Percentiles rank a stretch among this genome's conserved stretches.
These are phyloP conservation scores for Prinsepia uniflora DNA, from an alignment of 306 rosid species.

Conservation along the genomic window DNA sequence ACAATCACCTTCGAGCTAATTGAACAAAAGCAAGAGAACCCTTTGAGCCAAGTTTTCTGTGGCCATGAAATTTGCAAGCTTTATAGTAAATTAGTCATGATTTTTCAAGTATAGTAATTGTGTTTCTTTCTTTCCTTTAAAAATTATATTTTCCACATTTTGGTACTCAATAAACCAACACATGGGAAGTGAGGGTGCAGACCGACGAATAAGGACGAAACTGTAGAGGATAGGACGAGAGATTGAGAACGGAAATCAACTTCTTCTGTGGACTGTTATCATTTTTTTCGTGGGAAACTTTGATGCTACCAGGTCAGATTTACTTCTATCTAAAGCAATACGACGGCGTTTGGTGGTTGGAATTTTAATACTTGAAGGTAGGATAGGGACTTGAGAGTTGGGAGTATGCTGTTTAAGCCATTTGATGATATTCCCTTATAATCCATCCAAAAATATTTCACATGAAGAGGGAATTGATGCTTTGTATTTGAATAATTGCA, in stretches of 20 bases:
- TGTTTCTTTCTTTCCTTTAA: neutral
- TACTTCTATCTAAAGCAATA: neutral
- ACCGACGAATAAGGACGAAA: neutral
- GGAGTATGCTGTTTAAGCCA: neutral
- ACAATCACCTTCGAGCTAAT: neutral
- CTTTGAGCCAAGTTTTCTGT: conserved; percentile 9
- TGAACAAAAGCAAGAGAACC: neutral
- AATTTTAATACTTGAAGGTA: neutral
- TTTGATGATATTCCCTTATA: neutral
- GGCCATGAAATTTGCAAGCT: neutral
- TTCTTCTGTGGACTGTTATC: neutral
- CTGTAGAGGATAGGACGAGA: neutral
- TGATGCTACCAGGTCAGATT: neutral
- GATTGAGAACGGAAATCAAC: neutral
- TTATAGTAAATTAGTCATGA: conserved; percentile 5
- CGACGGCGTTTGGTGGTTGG: neutral
- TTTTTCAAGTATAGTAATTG: neutral
- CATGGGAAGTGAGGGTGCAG: neutral
- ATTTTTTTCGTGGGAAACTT: neutral
- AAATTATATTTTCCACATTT: neutral
- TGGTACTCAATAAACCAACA: neutral
- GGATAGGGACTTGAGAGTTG: neutral
- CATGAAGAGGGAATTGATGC: neutral
- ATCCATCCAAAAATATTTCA: conserved; percentile 1
- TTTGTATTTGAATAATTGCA: neutral